phyloP scores from a whole-genome alignment of 192 early-diverging fungal genomes.

The Backusella psychrophila region DNA sequence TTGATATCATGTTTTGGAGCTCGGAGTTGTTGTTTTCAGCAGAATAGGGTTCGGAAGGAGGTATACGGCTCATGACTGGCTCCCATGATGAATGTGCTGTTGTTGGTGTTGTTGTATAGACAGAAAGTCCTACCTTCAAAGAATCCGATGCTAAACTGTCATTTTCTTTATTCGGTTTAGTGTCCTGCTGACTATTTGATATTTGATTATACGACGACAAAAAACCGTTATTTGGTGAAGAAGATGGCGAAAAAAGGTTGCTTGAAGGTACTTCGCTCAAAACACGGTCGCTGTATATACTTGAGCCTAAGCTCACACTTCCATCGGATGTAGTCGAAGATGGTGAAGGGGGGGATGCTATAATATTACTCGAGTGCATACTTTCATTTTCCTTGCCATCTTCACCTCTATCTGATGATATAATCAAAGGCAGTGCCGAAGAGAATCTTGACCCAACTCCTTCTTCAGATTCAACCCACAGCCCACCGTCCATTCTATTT shows the following conservation, averaged over 20 bases:
- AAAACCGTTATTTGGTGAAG: neutral
- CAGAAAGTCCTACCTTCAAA: neutral
- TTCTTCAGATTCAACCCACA: conserved; percentile 55
- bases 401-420: neutral
- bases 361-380: neutral
- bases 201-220: neutral
- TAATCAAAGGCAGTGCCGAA: conserved; percentile 41
- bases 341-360: conserved; percentile 31
- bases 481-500: conserved; percentile 62
- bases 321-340: conserved; percentile 31
- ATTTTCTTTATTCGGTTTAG: neutral
- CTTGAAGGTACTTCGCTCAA: neutral
- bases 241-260: neutral
- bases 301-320: conserved; percentile 11
- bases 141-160: neutral
- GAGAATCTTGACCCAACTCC: conserved; percentile 55
- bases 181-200: neutral
- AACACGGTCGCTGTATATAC: neutral
- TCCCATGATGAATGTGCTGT: conserved; percentile 1
- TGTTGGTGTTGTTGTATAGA: neutral
- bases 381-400: neutral
- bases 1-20: conserved; percentile 12
- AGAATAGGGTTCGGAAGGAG: neutral
- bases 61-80: neutral
- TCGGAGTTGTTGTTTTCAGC: neutral